Evolutionary conservation across 1,139 yeast genomes (phyloP).

Genomic region (Protomyces inundatus): DNA sequence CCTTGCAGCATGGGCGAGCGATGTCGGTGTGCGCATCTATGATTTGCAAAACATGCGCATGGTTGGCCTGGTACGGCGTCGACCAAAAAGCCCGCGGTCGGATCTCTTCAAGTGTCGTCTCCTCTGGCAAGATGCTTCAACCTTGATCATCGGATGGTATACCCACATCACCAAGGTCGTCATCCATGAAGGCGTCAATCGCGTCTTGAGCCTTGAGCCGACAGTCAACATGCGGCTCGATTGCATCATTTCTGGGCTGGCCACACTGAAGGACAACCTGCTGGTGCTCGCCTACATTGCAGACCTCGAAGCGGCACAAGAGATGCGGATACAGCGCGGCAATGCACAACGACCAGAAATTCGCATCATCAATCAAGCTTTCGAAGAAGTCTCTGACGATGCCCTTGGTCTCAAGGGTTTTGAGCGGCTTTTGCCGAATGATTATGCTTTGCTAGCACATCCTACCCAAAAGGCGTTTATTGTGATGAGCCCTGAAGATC

Average conservation of each 20-base stretch:
- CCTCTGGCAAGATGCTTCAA: constrained; percentile 59
- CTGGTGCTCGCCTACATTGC: constrained; percentile 49
- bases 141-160: constrained; percentile 80
- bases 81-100: constrained; percentile 60
- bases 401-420: constrained; percentile 63
- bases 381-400: constrained; percentile 77
- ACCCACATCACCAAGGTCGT: constrained; percentile 68
- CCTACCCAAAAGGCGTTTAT: constrained; percentile 47
- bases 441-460: constrained; percentile 54
- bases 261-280: constrained; percentile 61
- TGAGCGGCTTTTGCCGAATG: constrained; percentile 67
- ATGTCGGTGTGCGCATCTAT: constrained; percentile 42
- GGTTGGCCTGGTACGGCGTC: constrained; percentile 46
- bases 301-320: constrained; percentile 30
- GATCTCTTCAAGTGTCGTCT: constrained; percentile 83
- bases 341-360: constrained; percentile 55
- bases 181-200: constrained; percentile 36
- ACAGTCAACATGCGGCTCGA: constrained; percentile 45
- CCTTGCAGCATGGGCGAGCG: constrained; percentile 77
- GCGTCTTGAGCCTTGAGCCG: constrained; percentile 10
- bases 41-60: constrained; percentile 31
- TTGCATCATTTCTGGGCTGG: constrained; percentile 68
- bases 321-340: constrained; percentile 28
- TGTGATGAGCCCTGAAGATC: constrained; percentile 75
- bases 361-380: constrained; percentile 56